phyloP scores from a whole-genome alignment of 805 yeast genomes.

The Ogataea henricii region DNA sequence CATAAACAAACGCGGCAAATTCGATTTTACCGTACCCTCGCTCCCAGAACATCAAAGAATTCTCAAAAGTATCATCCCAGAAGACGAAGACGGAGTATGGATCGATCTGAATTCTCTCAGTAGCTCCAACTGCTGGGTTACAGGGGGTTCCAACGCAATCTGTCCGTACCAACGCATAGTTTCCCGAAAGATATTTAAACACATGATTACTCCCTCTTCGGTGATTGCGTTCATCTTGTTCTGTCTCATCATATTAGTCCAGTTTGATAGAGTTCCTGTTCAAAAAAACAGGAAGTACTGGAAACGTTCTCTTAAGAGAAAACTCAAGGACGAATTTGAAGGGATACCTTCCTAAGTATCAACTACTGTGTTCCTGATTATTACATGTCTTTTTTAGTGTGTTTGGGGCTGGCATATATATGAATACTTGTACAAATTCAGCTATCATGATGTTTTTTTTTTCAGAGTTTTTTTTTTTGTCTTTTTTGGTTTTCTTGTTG shows the following conservation, averaged over 20 bases:
- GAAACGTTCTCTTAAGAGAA: slow-evolving; percentile 56
- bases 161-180: slow-evolving; percentile 76
- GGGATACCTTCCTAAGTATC: slow-evolving; percentile 75
- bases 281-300: slow-evolving; percentile 69
- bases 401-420: slow-evolving; percentile 6
- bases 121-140: slow-evolving; percentile 76
- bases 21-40: slow-evolving; percentile 48
- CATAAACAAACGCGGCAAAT: slow-evolving; percentile 30
- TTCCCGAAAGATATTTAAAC: slow-evolving; percentile 56
- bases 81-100: slow-evolving; percentile 56
- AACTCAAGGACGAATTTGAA: slow-evolving; percentile 67
- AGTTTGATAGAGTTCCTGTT: slow-evolving; percentile 64
- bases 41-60: slow-evolving; percentile 48
- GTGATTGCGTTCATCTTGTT: slow-evolving; percentile 57
- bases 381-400: slow-evolving; percentile 4
- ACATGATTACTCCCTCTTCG: slow-evolving; percentile 67
- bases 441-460: slow-evolving; percentile 11
- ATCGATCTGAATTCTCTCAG: slow-evolving; percentile 79
- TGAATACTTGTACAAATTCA: slow-evolving; percentile 7
- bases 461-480: background rate
- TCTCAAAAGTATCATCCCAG: slow-evolving; percentile 25
- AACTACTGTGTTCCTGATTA: slow-evolving; percentile 1
- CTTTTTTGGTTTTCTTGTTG: background rate
- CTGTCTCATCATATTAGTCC: slow-evolving; percentile 52
- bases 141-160: slow-evolving; percentile 72